A percentile compares a stretch with the other conserved stretches of the same genome.
phyloP scores from a whole-genome alignment of 176 grass and related monocot species.

The Paspalum notatum region DNA sequence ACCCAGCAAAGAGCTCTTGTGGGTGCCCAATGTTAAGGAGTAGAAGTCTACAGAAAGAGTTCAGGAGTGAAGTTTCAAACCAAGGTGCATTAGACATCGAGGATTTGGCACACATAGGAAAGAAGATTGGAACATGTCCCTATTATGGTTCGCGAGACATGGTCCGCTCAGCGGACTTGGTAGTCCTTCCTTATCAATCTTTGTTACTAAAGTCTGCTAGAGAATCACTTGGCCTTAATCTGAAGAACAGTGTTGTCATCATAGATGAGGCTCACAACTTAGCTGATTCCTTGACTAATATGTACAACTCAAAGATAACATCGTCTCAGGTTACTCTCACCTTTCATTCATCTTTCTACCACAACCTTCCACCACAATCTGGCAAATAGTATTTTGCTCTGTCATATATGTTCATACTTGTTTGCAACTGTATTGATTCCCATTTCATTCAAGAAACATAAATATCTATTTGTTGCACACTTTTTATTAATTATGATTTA shows the following conservation, averaged over 20 bases:
- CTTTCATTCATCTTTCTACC: background rate
- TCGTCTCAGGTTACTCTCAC: constrained; percentile 57
- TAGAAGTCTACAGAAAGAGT: constrained; percentile 65
- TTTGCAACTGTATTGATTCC: background rate
- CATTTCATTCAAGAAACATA: background rate
- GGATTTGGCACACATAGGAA: constrained; percentile 78
- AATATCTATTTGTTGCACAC: background rate
- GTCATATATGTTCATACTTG: background rate
- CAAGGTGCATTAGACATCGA: constrained; percentile 82
- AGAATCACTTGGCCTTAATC: constrained; percentile 86
- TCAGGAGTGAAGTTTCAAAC: constrained; percentile 60
- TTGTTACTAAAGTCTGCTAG: constrained; percentile 81
- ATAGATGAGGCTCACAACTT: constrained; percentile 98
- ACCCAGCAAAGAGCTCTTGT: constrained; percentile 58
- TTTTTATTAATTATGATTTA: constrained; percentile 10
- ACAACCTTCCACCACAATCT: constrained; percentile 5
- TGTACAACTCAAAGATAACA: constrained; percentile 87
- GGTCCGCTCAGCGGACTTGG: constrained; percentile 71
- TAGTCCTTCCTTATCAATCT: constrained; percentile 93
- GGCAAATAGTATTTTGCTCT: background rate
- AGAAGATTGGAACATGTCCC: constrained; percentile 79
- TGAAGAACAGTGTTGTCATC: constrained; percentile 87
- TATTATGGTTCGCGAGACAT: constrained; percentile 86
- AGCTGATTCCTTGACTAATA: constrained; percentile 76
- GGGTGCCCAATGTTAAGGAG: constrained; percentile 86